Percentiles rank a stretch among this genome's conserved stretches.
Conservation (phyloP, 2,329 filamentous ascomycete genomes). For the Ophiocordyceps robertsii region DNA sequence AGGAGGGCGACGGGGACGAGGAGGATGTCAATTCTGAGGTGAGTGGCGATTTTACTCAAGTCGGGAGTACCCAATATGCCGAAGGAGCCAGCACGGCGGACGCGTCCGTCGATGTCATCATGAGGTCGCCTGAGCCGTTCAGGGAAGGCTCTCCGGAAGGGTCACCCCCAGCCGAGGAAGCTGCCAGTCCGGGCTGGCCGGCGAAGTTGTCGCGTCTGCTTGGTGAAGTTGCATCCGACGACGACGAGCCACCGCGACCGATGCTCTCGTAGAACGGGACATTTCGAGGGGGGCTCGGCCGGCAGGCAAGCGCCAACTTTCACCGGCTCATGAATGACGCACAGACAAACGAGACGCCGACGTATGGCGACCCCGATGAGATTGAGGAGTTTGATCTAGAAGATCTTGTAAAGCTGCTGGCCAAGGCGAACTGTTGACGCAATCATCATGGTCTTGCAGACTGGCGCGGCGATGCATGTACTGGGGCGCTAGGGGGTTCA, state of each 20-base stretch:
- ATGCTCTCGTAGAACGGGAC: constrained; percentile 4
- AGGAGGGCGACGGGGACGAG: constrained; percentile 78
- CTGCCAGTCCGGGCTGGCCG: constrained; percentile 2
- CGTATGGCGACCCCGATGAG: constrained; percentile 12
- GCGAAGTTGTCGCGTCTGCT: constrained; percentile 3
- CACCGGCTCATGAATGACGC: background rate
- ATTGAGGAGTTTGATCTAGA: constrained; percentile 15
- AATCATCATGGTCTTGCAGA: background rate
- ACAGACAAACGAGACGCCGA: background rate
- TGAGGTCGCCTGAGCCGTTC: constrained; percentile 17
- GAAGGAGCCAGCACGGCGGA: constrained; percentile 14
- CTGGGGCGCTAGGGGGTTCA: background rate
- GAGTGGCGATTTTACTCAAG: constrained; percentile 28
- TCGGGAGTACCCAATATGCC: constrained; percentile 13
- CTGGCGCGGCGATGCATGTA: background rate
- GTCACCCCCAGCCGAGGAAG: constrained; percentile 5
- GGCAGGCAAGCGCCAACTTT: constrained; percentile 6
- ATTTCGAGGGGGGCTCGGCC: background rate
- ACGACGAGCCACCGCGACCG: constrained; percentile 1
- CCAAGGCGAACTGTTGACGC: constrained; percentile 1
- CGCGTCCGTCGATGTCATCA: constrained; percentile 14
- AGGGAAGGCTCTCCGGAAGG: constrained; percentile 12
- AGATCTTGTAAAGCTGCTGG: constrained; percentile 12
- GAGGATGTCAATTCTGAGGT: constrained; percentile 60
- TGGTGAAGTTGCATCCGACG: constrained; percentile 2